Conservation (phyloP, 345 rosid genomes). For the Linum usitatissimum region DNA sequence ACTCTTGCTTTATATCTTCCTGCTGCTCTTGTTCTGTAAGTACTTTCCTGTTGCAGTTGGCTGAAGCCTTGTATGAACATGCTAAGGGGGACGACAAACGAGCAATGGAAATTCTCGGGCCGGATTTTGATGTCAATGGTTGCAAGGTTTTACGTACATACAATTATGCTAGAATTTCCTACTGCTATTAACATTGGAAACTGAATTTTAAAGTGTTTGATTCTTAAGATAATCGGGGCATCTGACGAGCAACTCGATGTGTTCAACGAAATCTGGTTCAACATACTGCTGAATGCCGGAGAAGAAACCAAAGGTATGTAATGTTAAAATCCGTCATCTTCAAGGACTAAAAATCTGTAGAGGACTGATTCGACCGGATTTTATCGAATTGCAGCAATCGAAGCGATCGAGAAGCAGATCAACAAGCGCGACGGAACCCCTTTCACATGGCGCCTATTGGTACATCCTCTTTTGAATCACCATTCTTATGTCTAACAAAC, state of each 20-base stretch:
- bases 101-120: constrained; percentile 52
- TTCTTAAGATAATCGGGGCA: constrained; percentile 56
- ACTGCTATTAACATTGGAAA: neutral
- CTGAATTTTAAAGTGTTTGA: neutral
- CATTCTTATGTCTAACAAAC: neutral
- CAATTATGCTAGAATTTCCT: neutral
- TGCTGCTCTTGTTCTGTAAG: neutral
- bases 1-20: neutral
- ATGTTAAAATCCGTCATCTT: neutral
- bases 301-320: constrained; percentile 46
- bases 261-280: constrained; percentile 75
- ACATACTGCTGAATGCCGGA: constrained; percentile 51
- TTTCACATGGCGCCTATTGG: constrained; percentile 79
- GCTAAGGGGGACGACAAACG: constrained; percentile 41
- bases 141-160: constrained; percentile 43
- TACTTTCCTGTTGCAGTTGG: constrained; percentile 36
- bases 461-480: constrained; percentile 16
- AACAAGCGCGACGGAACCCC: constrained; percentile 59
- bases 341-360: too few species aligned
- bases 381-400: constrained; percentile 32
- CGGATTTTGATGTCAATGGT: constrained; percentile 48
- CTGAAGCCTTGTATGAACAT: constrained; percentile 56
- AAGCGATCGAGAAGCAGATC: constrained; percentile 44
- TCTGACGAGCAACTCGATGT: constrained; percentile 89
- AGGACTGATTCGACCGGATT: too few species aligned